Base-by-base conservation (phyloP, 2,329 filamentous ascomycete species). In the Colletotrichum spaethianum region DNA sequence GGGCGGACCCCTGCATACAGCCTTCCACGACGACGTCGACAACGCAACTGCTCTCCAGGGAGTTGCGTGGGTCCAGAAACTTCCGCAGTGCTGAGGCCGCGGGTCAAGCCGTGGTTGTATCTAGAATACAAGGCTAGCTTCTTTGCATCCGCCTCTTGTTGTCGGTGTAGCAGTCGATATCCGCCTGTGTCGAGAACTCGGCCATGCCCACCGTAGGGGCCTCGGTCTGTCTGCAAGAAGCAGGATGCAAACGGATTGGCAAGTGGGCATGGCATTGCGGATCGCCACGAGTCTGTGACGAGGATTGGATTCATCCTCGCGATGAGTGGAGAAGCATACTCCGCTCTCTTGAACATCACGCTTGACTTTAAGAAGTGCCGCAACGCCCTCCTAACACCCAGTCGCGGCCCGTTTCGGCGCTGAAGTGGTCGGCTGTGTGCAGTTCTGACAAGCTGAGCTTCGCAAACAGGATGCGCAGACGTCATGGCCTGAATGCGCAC, bases 1-100 rank as follows among this genome's bases (percentile, higher is more conserved):
- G 38, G 67, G 55, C 63, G 46, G 5, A 38, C 50, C 67, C 67
- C 63, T 66, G 55, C 40, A 23, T 23, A 40, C 26, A 11, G 44
- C 23, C 16, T 50, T 36, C 20, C 55, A 14, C 31, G 20, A n/a
- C 26, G 36, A 14, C 31, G 14, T 18, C 26, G 36, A 52, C 52
- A 69, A 52, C 52, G 26, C 52, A 42, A 26, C 65, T 44, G 20
- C 40, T 44, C n/a, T 7, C 50, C 16, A 31, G n/a, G 44, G 14
- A 53, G 16, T 53, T 14, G 26, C 14, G 14, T 18, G 20, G 26
- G 48, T 9, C 23, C 16, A 46, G 44, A 46, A 46, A 12, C 44
- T 9, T 46, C 44, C 4, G n/a, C 9, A 8, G 23, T 11, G 9
- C 44, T 8, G n/a, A 23, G 44, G 20, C 44, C 44, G 7, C 44